Percentiles rank a stretch among this genome's conserved stretches.
Conservation (phyloP, 2,329 filamentous ascomycete species). For the Pyrenochaeta sp. region DNA sequence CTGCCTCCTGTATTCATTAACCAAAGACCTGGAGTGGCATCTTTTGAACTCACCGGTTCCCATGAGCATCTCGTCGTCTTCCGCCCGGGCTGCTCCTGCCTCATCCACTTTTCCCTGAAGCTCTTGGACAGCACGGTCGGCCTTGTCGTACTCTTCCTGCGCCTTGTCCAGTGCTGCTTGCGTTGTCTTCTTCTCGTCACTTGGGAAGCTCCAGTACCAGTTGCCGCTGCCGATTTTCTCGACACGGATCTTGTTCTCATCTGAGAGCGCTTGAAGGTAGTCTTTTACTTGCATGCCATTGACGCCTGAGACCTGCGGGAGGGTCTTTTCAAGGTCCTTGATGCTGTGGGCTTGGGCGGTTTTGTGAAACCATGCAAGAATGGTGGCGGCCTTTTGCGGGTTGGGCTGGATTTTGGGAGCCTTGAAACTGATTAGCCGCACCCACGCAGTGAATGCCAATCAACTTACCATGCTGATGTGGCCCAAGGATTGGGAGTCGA, state of each 20-base stretch:
- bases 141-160: conserved; percentile 49
- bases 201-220: conserved; percentile 74
- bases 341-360: conserved; percentile 69
- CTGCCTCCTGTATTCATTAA: conserved; percentile 29
- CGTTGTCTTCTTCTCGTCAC: conserved; percentile 61
- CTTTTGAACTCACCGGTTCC: conserved; percentile 30
- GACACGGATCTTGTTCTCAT: conserved; percentile 68
- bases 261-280: conserved; percentile 67
- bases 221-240: conserved; percentile 76
- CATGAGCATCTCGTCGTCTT: conserved; percentile 48
- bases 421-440: conserved; percentile 34
- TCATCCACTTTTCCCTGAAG: conserved; percentile 51
- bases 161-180: conserved; percentile 49
- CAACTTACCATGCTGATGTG: conserved; percentile 15
- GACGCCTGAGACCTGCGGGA: conserved; percentile 68
- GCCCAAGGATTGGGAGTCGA: not conserved
- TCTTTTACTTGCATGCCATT: conserved; percentile 73
- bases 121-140: conserved; percentile 42
- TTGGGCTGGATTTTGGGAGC: conserved; percentile 65
- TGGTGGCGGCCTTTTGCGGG: conserved; percentile 64
- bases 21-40: not conserved
- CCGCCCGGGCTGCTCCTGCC: conserved; percentile 46
- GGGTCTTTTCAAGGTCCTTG: conserved; percentile 71
- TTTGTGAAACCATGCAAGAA: conserved; percentile 66
- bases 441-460: not conserved